Base-by-base conservation (phyloP, 495 filamentous ascomycete genomes). In the Tuber borchii region DNA sequence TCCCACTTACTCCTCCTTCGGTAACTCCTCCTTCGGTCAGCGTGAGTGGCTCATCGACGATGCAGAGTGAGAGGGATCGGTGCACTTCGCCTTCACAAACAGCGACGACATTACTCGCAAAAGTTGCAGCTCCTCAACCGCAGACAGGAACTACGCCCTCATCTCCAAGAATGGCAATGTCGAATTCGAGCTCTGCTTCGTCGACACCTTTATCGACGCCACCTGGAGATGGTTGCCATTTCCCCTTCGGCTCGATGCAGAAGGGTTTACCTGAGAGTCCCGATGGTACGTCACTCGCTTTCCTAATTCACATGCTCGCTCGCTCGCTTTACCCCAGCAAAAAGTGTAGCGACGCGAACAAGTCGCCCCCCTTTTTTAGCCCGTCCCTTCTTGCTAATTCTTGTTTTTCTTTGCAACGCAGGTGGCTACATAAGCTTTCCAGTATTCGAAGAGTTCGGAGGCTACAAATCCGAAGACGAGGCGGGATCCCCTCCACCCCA, bases 341-440 rank as follows among this genome's bases (percentile, higher is more conserved):
- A 56, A 65, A 31, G 26, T 31, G 56, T 19, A 65, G 56, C 14
- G 56, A 65, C 56, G 26, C 56, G 26, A 65, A 34, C 56, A 19
- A 16, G 14, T 34, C 31, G 17, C 12, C 22, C 56, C 56, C 56
- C 51, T 22, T 5, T 19, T 34, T 65, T 34, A 17, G 34, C 12
- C 26, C 31, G 12, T 31, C 12, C 56, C 56, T 65, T 65, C 56
- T 34, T 3, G 56, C 56, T 76, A 83, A 84, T 77, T 45, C 34
- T 48, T 71, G 22, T 48, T 75, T 51, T 39, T 71, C 44, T 75
- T 40, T 17, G 68, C 22, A 70, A 72, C 73, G 69, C 77, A 82
- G 86, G 86, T 74, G 85, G 84, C 31, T 87, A 87, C 78, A 79
- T 87, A 56, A 86, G 84, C 76, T 87, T 87, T 75, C 86, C 86